Evolutionary conservation across 371 early-diverging fungal species (phyloP).

Genomic region (Choanephora cucurbitarum): DNA sequence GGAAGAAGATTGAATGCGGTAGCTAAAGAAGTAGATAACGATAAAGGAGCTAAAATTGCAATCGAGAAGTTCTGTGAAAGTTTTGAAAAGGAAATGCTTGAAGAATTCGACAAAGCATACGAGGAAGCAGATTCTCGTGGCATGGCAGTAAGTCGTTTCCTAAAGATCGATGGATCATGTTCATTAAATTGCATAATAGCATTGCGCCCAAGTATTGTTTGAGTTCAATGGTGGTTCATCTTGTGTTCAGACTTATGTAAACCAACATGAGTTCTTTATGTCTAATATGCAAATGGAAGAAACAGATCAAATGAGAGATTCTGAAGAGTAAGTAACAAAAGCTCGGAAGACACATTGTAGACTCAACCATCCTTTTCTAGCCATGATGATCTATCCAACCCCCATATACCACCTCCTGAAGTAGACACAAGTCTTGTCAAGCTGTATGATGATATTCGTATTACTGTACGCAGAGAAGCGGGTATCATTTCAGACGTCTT

Average conservation of each 20-base stretch:
- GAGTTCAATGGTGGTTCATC: slow-evolving; percentile 97
- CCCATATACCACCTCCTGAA: slow-evolving; percentile 61
- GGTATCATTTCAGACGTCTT: slow-evolving; percentile 88
- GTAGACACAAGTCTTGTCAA: slow-evolving; percentile 78
- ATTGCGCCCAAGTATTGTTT: slow-evolving; percentile 80
- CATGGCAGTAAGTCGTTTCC: slow-evolving; percentile 58
- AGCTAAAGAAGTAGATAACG: slow-evolving; percentile 86
- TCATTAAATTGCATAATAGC: slow-evolving; percentile 48
- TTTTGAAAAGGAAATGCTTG: slow-evolving; percentile 87
- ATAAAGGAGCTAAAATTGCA: slow-evolving; percentile 68
- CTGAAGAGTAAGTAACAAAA: slow-evolving; percentile 45
- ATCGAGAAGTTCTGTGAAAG: slow-evolving; percentile 93
- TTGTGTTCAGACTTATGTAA: slow-evolving; percentile 91
- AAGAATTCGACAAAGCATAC: slow-evolving; percentile 87
- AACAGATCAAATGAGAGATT: slow-evolving; percentile 41
- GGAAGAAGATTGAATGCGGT: slow-evolving; percentile 84
- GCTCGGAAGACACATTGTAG: no score
- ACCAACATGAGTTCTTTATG: slow-evolving; percentile 95
- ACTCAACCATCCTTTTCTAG: no score
- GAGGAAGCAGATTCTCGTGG: slow-evolving; percentile 62
- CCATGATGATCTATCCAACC: slow-evolving; percentile 43
- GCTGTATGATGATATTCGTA: slow-evolving; percentile 81
- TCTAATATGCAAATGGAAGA: slow-evolving; percentile 75
- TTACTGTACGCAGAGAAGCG: slow-evolving; percentile 85
- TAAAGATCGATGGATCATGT: background rate